Evolutionary conservation across 805 yeast species (phyloP).

Genomic region (Lipomyces starkeyi): DNA sequence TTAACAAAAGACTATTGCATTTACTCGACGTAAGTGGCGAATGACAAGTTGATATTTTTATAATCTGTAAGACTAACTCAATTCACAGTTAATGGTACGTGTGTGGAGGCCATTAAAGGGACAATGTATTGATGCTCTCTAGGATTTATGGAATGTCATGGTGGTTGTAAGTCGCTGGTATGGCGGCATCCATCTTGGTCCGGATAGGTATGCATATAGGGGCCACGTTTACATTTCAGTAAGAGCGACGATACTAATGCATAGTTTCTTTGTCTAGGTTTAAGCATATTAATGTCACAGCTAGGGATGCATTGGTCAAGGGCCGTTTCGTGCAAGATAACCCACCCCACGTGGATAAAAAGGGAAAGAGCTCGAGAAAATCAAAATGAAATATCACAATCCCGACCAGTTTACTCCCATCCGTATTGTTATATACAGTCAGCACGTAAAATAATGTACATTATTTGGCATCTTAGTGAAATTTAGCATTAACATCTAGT

Average conservation of each 20-base stretch:
- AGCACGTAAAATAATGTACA: conserved; percentile 1
- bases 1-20: conserved; percentile 35
- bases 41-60: neutral
- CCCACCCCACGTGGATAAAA: conserved; percentile 43
- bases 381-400: neutral
- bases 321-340: conserved; percentile 58
- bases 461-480: neutral
- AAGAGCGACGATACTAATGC: neutral
- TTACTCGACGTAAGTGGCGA: conserved; percentile 37
- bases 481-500: neutral
- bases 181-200: conserved; percentile 90
- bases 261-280: conserved; percentile 54
- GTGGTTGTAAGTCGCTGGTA: conserved; percentile 92
- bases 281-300: conserved; percentile 87
- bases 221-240: neutral
- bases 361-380: conserved; percentile 23
- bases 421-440: neutral
- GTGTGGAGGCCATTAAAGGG: neutral
- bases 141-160: conserved; percentile 80
- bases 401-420: neutral
- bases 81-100: conserved; percentile 32
- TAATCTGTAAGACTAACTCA: neutral
- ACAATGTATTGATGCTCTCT: neutral
- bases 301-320: conserved; percentile 75
- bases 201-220: conserved; percentile 56